Evolutionary conservation across 306 rosid genomes (phyloP).

Genomic region (Malus sylvestris): DNA sequence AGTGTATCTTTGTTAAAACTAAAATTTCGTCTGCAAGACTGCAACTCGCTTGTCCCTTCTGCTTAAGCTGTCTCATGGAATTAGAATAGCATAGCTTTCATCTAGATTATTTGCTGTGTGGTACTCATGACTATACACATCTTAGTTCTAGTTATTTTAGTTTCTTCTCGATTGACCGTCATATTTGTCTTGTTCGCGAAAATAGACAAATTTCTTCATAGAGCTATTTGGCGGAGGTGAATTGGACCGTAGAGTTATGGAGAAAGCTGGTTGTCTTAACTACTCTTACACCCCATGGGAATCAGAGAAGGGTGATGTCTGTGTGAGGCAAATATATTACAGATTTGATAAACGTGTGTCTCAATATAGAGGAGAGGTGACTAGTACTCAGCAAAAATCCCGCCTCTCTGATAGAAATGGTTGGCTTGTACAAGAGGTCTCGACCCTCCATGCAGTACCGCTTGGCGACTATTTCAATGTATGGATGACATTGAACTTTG

Average conservation of each 20-base stretch:
- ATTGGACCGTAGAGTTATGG: constrained; percentile 71
- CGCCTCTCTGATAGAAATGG: constrained; percentile 49
- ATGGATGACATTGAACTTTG: constrained; percentile 23
- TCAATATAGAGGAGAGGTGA: constrained; percentile 70
- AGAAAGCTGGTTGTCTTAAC: constrained; percentile 65
- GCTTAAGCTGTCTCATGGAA: not conserved
- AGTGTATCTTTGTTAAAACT: not conserved
- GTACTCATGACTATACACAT: not conserved
- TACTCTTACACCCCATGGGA: constrained; percentile 90
- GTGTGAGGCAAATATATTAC: constrained; percentile 74
- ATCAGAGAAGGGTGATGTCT: constrained; percentile 53
- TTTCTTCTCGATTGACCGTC: constrained; percentile 4
- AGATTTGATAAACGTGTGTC: constrained; percentile 62
- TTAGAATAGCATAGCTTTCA: not conserved
- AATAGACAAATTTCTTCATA: constrained; percentile 59
- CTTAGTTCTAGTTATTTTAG: not conserved
- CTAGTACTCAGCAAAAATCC: constrained; percentile 67
- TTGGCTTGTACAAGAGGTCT: constrained; percentile 81
- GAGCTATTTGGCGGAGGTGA: constrained; percentile 78
- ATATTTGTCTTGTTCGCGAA: constrained; percentile 20
- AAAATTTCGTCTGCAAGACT: not conserved
- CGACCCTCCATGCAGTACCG: constrained; percentile 82
- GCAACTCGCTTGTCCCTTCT: not conserved
- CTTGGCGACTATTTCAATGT: constrained; percentile 85
- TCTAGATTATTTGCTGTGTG: not conserved